Conservation (phyloP, 2,329 filamentous ascomycete species). For the Catunica adiposa region DNA sequence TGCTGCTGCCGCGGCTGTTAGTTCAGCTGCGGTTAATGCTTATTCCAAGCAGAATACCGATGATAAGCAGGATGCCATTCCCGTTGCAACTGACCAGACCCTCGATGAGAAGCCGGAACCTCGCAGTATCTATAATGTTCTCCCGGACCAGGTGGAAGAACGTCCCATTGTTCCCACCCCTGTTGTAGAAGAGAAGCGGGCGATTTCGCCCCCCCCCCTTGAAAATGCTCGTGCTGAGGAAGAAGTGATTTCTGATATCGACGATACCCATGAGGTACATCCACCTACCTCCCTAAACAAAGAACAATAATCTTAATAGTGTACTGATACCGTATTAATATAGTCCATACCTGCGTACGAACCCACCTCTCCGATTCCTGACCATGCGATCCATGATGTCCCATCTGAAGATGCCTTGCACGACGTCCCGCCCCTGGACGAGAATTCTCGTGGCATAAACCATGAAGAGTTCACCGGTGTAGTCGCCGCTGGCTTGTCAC, state of each 20-base stretch:
- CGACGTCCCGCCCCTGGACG: background rate
- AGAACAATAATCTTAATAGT: constrained; percentile 3
- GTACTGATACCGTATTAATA: constrained; percentile 9
- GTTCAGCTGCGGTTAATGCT: background rate
- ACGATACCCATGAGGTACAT: constrained; percentile 10
- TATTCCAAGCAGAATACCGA: background rate
- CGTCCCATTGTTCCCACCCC: background rate
- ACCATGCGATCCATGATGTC: constrained; percentile 18
- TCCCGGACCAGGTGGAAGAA: background rate
- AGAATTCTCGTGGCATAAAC: background rate
- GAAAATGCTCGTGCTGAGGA: constrained; percentile 2
- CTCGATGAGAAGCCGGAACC: background rate
- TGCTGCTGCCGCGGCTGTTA: background rate
- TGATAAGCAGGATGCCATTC: background rate
- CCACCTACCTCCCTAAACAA: background rate
- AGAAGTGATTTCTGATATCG: constrained; percentile 13
- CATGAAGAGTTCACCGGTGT: constrained; percentile 8
- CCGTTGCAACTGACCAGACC: background rate
- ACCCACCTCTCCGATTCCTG: constrained; percentile 11
- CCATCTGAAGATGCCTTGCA: background rate
- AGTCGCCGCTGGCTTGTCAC: constrained; percentile 6
- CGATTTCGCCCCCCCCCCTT: background rate
- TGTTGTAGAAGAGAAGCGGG: background rate
- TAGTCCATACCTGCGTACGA: constrained; percentile 12
- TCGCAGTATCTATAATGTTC: background rate